These are phyloP conservation scores for Raffaelea albimanens DNA, from an alignment of 2,329 filamentous ascomycete genomes.

Conservation along the genomic window DNA sequence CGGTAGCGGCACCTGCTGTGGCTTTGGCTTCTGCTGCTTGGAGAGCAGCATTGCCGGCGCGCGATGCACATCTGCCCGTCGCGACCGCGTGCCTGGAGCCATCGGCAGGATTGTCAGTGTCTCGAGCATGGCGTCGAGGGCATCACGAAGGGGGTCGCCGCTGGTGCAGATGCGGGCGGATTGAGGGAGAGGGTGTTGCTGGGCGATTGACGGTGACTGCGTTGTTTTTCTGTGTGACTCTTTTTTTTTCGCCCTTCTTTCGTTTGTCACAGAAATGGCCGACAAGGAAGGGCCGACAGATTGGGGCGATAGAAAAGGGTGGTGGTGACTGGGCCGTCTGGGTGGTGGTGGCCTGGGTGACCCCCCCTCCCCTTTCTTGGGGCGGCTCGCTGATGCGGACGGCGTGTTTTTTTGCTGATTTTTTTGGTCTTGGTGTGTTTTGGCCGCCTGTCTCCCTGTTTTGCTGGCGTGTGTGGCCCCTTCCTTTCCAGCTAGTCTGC, in stretches of 20 bases:
- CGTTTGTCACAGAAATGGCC: too few species aligned
- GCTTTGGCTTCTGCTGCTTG: slow-evolving; percentile 4
- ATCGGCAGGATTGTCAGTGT: slow-evolving; percentile 13
- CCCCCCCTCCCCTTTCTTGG: too few species aligned
- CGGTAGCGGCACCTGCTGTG: not conserved
- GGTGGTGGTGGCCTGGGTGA: too few species aligned
- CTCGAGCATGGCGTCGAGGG: slow-evolving; percentile 12
- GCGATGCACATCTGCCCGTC: slow-evolving; percentile 12
- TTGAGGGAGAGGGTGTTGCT: not conserved
- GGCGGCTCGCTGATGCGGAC: too few species aligned
- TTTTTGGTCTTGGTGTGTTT: too few species aligned
- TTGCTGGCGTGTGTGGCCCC: too few species aligned
- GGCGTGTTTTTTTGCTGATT: too few species aligned
- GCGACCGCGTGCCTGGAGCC: slow-evolving; percentile 15
- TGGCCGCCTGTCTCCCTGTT: too few species aligned
- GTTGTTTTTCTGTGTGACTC: slow-evolving; percentile 1
- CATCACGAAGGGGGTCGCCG: slow-evolving; percentile 1
- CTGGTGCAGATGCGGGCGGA: not conserved
- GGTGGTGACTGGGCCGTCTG: too few species aligned
- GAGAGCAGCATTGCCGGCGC: slow-evolving; percentile 12
- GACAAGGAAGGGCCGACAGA: too few species aligned
- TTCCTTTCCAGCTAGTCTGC: too few species aligned
- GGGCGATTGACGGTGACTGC: not conserved
- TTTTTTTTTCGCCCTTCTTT: slow-evolving; percentile 2
- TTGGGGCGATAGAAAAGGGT: too few species aligned